These are phyloP conservation scores for Aspergillus calidoustus DNA, from an alignment of 2,329 filamentous ascomycete genomes.

Conservation along the genomic window DNA sequence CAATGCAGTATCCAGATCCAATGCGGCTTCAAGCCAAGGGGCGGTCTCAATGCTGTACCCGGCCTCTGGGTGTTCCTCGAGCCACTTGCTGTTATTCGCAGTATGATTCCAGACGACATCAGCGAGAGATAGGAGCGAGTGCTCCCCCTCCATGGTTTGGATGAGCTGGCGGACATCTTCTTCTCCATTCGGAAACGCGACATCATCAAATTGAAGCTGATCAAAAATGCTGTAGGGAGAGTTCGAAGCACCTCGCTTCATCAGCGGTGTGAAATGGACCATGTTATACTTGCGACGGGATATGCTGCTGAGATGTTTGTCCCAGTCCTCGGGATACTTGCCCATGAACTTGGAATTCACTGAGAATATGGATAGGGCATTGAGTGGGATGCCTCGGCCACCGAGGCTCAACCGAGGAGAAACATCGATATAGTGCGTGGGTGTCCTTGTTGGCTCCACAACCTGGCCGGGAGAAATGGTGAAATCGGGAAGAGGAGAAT, in stretches of 20 bases:
- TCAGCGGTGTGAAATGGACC: slow-evolving; percentile 96
- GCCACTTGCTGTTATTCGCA: slow-evolving; percentile 91
- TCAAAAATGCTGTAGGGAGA: slow-evolving; percentile 97
- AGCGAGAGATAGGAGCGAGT: slow-evolving; percentile 84
- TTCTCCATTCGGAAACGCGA: slow-evolving; percentile 83
- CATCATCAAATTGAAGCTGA: slow-evolving; percentile 83
- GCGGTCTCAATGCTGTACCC: slow-evolving; percentile 94
- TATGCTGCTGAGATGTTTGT: slow-evolving; percentile 85
- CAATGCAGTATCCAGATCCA: slow-evolving; percentile 80
- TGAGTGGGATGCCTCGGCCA: slow-evolving; percentile 74
- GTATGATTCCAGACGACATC: slow-evolving; percentile 99
- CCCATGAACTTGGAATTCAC: slow-evolving; percentile 99
- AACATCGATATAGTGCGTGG: slow-evolving; percentile 90
- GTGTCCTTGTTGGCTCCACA: slow-evolving; percentile 67
- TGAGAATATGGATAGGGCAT: slow-evolving; percentile 89
- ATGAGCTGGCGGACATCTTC: slow-evolving; percentile 78
- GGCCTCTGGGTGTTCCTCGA: slow-evolving; percentile 90
- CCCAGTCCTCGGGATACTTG: slow-evolving; percentile 85
- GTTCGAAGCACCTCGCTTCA: slow-evolving; percentile 85
- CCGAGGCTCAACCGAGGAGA: slow-evolving; percentile 78
- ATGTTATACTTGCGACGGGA: slow-evolving; percentile 95
- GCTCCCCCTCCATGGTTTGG: slow-evolving; percentile 78
- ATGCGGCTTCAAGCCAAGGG: slow-evolving; percentile 68
- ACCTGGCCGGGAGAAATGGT: slow-evolving; percentile 59
- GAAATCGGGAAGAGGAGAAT: slow-evolving; percentile 81